Percentiles rank a stretch among this genome's conserved stretches.
Evolutionary conservation across 2,329 filamentous ascomycete genomes (phyloP).

Genomic region (Paraphoma chrysanthemicola): DNA sequence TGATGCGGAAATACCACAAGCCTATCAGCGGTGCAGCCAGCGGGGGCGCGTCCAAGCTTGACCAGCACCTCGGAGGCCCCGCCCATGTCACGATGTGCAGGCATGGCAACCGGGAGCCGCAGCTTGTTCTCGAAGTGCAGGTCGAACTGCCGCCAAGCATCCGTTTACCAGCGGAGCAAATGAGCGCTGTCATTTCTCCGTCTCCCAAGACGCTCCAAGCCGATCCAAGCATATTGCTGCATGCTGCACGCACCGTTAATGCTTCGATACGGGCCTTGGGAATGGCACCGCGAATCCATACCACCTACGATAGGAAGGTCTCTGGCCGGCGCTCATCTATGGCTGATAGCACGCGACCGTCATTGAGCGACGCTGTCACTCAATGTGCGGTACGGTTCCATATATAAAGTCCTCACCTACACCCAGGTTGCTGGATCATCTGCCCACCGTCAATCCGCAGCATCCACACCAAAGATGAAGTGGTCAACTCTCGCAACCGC

Average conservation of each 20-base stretch:
- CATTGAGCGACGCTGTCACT: slow-evolving; percentile 9
- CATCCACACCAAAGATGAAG: slow-evolving; percentile 40
- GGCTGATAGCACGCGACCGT: slow-evolving; percentile 21
- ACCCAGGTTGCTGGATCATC: slow-evolving; percentile 21
- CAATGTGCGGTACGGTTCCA: neutral
- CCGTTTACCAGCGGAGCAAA: slow-evolving; percentile 15
- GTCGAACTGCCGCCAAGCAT: slow-evolving; percentile 26
- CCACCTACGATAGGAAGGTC: slow-evolving; percentile 45
- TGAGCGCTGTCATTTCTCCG: slow-evolving; percentile 9
- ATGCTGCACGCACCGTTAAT: slow-evolving; percentile 19
- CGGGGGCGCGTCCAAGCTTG: slow-evolving; percentile 4
- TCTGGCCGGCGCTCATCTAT: slow-evolving; percentile 19
- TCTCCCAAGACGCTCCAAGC: slow-evolving; percentile 26
- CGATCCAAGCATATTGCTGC: slow-evolving; percentile 24
- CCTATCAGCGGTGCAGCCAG: slow-evolving; percentile 10
- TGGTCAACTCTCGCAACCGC: slow-evolving; percentile 38
- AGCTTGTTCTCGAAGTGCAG: slow-evolving; percentile 18
- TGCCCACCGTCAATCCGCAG: slow-evolving; percentile 28
- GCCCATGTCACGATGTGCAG: slow-evolving; percentile 8
- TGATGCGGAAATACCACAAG: slow-evolving; percentile 16
- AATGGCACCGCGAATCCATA: slow-evolving; percentile 31
- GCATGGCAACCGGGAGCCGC: slow-evolving; percentile 10
- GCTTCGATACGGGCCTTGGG: slow-evolving; percentile 26
- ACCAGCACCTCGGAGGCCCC: slow-evolving; percentile 7
- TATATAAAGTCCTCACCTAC: slow-evolving; percentile 23